Evolutionary conservation across 495 filamentous ascomycete genomes (phyloP).

Genomic region (Haplographium delicatum): DNA sequence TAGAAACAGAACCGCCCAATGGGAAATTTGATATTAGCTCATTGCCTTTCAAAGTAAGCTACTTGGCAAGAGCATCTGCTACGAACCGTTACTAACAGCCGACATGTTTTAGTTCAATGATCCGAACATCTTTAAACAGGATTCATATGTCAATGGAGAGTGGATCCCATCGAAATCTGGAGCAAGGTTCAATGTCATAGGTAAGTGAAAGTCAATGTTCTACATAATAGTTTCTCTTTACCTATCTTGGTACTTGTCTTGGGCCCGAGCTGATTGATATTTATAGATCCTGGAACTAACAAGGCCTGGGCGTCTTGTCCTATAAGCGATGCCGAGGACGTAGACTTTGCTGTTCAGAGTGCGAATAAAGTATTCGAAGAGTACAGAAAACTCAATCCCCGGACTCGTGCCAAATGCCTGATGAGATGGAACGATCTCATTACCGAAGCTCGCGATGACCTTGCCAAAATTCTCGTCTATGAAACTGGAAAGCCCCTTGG

Average conservation of each 20-base stretch:
- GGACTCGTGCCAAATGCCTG: constrained; percentile 54
- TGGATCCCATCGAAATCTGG: constrained; percentile 60
- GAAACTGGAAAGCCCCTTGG: constrained; percentile 57
- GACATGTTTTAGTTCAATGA: constrained; percentile 46
- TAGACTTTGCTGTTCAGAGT: constrained; percentile 49
- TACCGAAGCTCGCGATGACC: constrained; percentile 40
- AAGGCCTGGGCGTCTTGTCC: neutral
- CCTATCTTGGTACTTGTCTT: too few relatives aligned
- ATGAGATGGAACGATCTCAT: constrained; percentile 51
- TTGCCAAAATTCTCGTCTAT: constrained; percentile 51
- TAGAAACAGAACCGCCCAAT: too few relatives aligned
- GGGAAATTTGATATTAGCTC: too few relatives aligned
- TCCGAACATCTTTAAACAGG: constrained; percentile 50
- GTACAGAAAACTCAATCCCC: constrained; percentile 53
- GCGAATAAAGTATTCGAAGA: constrained; percentile 53
- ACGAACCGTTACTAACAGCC: too few relatives aligned
- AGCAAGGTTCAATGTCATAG: constrained; percentile 60
- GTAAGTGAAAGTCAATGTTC: constrained; percentile 30
- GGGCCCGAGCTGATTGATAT: too few relatives aligned
- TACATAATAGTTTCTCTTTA: too few relatives aligned
- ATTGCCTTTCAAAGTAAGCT: too few relatives aligned
- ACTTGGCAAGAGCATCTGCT: too few relatives aligned
- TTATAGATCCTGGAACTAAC: neutral
- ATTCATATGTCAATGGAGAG: constrained; percentile 56
- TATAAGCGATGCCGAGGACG: constrained; percentile 49